Evolutionary conservation across 345 rosid species (phyloP), one percentile per base, ranked within the genome.

Genomic region (Melastoma malabathricum): DNA sequence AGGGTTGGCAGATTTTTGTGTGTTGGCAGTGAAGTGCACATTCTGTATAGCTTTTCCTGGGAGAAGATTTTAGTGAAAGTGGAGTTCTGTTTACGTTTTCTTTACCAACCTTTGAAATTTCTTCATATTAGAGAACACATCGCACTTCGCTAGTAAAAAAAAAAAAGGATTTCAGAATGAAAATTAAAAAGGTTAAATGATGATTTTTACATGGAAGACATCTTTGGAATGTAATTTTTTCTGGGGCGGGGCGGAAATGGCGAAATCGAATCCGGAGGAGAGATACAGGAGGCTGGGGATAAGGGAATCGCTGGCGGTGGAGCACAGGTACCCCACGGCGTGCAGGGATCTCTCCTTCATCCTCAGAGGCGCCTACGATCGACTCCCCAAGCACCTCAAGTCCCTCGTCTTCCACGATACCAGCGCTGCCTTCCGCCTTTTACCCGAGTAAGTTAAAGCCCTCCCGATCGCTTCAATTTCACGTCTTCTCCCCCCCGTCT

Each of bases 381-480:
- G 58, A 39, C 64, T 75, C 50, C 86, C 90, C 50, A 80, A 86
- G 71, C 55, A 70, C 58, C 59, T 81, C 56, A 87, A 80, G 60
- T 71, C 80, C 59, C 44, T 72, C 51, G 59, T 90, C 80, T 75
- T 83, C 54, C 75, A 58, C 12, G 86, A 89, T 70, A 64, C 69
- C 27, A 81, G 81, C 70, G 10, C 83, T 31, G 86, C 97, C 72
- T 79, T 81, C 58, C 84, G 86, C 56, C 73, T 83, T 44, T 86
- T 89, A 56, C 84, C 95, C 25, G 56, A 67, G 97, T 86, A 69
- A 67, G 75, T 19, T n/a, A n/a, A n/a, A n/a, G n/a, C n/a, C n/a
- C n/a, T n/a, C 7, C 15, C 44, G 27, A 17, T 27, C 55, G 14
- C 27, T 16, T 34, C 15, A 4, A 0, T 25, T 41, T 50, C 38